Percentiles rank a stretch among this genome's conserved stretches.
Conservation (phyloP, 805 yeast genomes). For the Kodamaea laetipori region DNA sequence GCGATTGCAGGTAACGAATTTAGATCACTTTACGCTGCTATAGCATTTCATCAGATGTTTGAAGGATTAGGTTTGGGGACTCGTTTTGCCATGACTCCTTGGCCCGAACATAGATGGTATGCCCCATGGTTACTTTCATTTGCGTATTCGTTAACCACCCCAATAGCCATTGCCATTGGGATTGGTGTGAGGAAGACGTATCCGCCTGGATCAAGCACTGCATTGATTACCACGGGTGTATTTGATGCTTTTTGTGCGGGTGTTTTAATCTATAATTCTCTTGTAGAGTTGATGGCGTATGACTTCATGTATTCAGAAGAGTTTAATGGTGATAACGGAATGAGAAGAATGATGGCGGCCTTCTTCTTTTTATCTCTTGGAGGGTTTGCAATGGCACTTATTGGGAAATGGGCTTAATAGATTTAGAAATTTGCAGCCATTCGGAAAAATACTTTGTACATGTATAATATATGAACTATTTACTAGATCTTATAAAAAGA, state of each 20-base stretch:
- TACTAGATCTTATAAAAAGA: too few species aligned
- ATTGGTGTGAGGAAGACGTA: constrained; percentile 68
- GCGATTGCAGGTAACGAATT: constrained; percentile 36
- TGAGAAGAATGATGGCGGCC: constrained; percentile 26
- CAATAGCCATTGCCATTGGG: constrained; percentile 77
- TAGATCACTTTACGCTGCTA: constrained; percentile 29
- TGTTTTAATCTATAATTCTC: constrained; percentile 71
- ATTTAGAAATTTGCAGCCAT: neutral
- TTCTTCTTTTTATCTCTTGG: constrained; percentile 28
- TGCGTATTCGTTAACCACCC: constrained; percentile 54
- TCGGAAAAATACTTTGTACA: too few species aligned
- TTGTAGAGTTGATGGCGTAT: constrained; percentile 78
- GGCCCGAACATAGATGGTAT: constrained; percentile 32
- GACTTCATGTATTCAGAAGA: constrained; percentile 59
- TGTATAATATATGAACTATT: too few species aligned
- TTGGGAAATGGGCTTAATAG: constrained; percentile 36
- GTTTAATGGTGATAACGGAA: constrained; percentile 25
- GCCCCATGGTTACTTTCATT: constrained; percentile 48
- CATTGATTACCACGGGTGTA: constrained; percentile 67
- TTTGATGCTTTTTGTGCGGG: constrained; percentile 81
- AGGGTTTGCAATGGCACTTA: constrained; percentile 34
- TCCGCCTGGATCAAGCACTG: constrained; percentile 57
- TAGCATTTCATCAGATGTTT: constrained; percentile 35
- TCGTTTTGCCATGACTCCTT: constrained; percentile 29
- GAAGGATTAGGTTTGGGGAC: constrained; percentile 38